These are phyloP conservation scores for Penicillium griseofulvum DNA, from an alignment of 2,329 filamentous ascomycete genomes.

Conservation along the genomic window DNA sequence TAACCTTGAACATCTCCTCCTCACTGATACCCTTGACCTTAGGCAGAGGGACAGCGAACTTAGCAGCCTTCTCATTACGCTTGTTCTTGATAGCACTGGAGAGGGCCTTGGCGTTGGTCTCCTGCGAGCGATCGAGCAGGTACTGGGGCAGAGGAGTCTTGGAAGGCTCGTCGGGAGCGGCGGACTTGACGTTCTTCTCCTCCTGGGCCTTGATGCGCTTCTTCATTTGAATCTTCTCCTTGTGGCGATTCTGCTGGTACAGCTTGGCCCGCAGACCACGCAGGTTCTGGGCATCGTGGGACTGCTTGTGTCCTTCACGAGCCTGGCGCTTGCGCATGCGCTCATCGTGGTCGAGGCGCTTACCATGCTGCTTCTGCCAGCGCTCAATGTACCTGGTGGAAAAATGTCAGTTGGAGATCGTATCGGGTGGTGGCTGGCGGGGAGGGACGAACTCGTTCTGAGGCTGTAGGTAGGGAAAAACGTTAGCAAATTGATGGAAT, in stretches of 20 bases:
- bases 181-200: slow-evolving; percentile 90
- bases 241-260: slow-evolving; percentile 86
- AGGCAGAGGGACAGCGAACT: slow-evolving; percentile 86
- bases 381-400: slow-evolving; percentile 64
- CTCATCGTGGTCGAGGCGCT: slow-evolving; percentile 78
- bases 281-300: slow-evolving; percentile 88
- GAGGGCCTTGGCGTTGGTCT: slow-evolving; percentile 70
- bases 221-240: slow-evolving; percentile 98
- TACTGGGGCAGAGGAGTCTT: slow-evolving; percentile 82
- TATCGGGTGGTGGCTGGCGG: slow-evolving; percentile 11
- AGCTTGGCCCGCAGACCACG: slow-evolving; percentile 89
- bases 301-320: slow-evolving; percentile 83
- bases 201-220: slow-evolving; percentile 94
- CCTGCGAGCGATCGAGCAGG: slow-evolving; percentile 77
- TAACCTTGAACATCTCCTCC: slow-evolving; percentile 96
- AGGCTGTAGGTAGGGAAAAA: slow-evolving; percentile 27
- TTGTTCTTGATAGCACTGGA: slow-evolving; percentile 93
- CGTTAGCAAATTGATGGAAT: slow-evolving; percentile 3
- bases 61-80: slow-evolving; percentile 86
- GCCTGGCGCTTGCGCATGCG: slow-evolving; percentile 80
- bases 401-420: slow-evolving; percentile 15
- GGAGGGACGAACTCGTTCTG: slow-evolving; percentile 45
- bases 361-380: slow-evolving; percentile 65
- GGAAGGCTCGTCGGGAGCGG: slow-evolving; percentile 71
- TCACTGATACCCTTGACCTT: slow-evolving; percentile 92